phyloP scores from a whole-genome alignment of 495 filamentous ascomycete species.

The Penicillium daleae region DNA sequence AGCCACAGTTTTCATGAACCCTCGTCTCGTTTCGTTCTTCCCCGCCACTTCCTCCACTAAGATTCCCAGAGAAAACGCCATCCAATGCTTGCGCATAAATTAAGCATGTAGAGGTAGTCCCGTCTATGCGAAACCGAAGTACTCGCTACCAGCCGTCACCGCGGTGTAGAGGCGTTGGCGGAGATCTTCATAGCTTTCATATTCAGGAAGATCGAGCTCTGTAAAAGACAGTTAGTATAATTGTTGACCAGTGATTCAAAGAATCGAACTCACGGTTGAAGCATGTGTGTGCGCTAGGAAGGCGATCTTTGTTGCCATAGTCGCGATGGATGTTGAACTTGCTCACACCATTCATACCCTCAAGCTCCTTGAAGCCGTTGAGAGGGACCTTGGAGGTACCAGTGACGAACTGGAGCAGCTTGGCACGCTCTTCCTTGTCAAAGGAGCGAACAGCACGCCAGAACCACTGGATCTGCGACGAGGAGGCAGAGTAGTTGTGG shows the following conservation, averaged over 20 bases:
- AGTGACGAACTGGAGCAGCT: slow-evolving; percentile 96
- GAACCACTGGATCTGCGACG: slow-evolving; percentile 99
- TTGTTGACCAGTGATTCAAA: slow-evolving; percentile 4
- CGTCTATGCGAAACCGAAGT: slow-evolving; percentile 91
- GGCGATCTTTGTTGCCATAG: slow-evolving; percentile 95
- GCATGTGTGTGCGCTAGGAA: slow-evolving; percentile 96
- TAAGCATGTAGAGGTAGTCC: slow-evolving; percentile 19
- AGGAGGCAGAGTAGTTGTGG: slow-evolving; percentile 94
- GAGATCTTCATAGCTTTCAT: slow-evolving; percentile 92
- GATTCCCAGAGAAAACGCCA: slow-evolving; percentile 44
- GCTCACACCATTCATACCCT: slow-evolving; percentile 99
- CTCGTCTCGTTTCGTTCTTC: slow-evolving; percentile 20
- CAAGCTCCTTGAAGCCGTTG: slow-evolving; percentile 98
- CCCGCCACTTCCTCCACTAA: slow-evolving; percentile 16
- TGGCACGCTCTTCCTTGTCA: slow-evolving; percentile 98
- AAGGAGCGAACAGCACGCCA: slow-evolving; percentile 98
- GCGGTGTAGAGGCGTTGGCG: slow-evolving; percentile 87
- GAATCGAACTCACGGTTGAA: slow-evolving; percentile 87
- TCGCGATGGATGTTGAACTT: slow-evolving; percentile 99
- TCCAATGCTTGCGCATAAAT: slow-evolving; percentile 48
- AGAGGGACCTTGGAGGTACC: slow-evolving; percentile 98
- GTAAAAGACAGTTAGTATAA: slow-evolving; percentile 39
- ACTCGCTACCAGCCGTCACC: slow-evolving; percentile 93
- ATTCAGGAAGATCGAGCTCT: slow-evolving; percentile 99
- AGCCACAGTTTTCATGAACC: slow-evolving; percentile 21